A percentile compares a stretch with the other conserved stretches of the same genome.
Evolutionary conservation across 1,284 basidiomycete genomes (phyloP).

Genomic region (Ustilago bromivora): DNA sequence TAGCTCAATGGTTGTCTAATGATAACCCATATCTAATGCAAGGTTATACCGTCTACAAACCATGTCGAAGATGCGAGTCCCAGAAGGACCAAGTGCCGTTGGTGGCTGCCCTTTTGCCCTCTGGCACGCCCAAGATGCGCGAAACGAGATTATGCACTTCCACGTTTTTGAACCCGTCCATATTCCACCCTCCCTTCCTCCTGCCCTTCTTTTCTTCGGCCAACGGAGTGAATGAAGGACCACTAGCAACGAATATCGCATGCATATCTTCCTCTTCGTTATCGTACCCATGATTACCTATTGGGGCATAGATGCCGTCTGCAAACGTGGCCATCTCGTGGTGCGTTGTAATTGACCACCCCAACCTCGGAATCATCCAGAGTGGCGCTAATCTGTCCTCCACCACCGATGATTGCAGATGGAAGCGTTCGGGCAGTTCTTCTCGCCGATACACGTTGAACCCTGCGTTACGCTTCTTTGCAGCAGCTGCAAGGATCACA

Average conservation of each 20-base stretch:
- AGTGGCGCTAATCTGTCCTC: slow-evolving; percentile 31
- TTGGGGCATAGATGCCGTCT: slow-evolving; percentile 74
- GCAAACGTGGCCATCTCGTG: slow-evolving; percentile 44
- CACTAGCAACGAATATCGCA: slow-evolving; percentile 88
- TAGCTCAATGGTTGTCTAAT: background rate
- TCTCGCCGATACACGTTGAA: slow-evolving; percentile 23
- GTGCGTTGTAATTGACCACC: slow-evolving; percentile 40
- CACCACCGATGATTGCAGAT: slow-evolving; percentile 9
- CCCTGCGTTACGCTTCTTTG: background rate
- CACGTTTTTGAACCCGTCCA: slow-evolving; percentile 82
- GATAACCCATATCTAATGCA: slow-evolving; percentile 9
- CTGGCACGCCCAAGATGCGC: slow-evolving; percentile 78
- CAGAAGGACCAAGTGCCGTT: slow-evolving; percentile 36
- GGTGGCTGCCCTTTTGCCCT: slow-evolving; percentile 12
- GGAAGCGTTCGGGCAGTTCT: slow-evolving; percentile 26
- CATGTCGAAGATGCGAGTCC: slow-evolving; percentile 28
- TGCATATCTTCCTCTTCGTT: slow-evolving; percentile 82
- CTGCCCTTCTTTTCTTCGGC: slow-evolving; percentile 58
- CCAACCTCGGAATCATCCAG: slow-evolving; percentile 42
- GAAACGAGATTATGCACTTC: slow-evolving; percentile 86
- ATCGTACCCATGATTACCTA: slow-evolving; percentile 83
- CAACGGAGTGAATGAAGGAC: slow-evolving; percentile 78
- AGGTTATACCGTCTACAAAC: slow-evolving; percentile 17
- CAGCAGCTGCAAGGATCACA: background rate
- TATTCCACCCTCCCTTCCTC: slow-evolving; percentile 68